Percentiles rank a stretch among this genome's conserved stretches.
Conservation (phyloP, 2,329 filamentous ascomycete genomes). For the Beauveria brongniartii region DNA sequence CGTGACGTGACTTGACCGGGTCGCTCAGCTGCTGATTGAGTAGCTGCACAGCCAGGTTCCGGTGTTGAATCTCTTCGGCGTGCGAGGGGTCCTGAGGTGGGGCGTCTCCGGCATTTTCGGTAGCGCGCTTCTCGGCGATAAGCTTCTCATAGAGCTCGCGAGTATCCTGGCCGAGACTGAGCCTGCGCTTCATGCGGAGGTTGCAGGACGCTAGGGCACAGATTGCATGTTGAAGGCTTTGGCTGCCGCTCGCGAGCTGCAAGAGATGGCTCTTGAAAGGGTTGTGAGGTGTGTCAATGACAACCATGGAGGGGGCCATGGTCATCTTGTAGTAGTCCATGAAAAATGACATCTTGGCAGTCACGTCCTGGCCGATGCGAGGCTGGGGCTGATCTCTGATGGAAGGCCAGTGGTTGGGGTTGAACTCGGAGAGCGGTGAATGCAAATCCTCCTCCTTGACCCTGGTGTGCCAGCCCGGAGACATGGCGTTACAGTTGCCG, state of each 20-base stretch:
- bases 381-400: slow-evolving; percentile 37
- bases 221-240: slow-evolving; percentile 84
- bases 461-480: slow-evolving; percentile 37
- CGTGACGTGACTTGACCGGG: slow-evolving; percentile 64
- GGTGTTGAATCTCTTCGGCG: slow-evolving; percentile 77
- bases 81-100: slow-evolving; percentile 55
- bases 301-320: slow-evolving; percentile 85
- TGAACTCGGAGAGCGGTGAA: slow-evolving; percentile 34
- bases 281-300: slow-evolving; percentile 78
- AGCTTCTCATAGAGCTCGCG: slow-evolving; percentile 41
- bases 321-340: slow-evolving; percentile 91
- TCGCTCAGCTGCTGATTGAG: slow-evolving; percentile 81
- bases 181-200: slow-evolving; percentile 71
- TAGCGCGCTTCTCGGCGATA: slow-evolving; percentile 36
- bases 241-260: slow-evolving; percentile 66
- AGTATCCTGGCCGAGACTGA: slow-evolving; percentile 51
- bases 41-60: slow-evolving; percentile 68
- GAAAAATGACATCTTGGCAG: slow-evolving; percentile 76
- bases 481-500: slow-evolving; percentile 39
- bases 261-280: slow-evolving; percentile 81
- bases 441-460: slow-evolving; percentile 38
- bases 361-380: slow-evolving; percentile 53
- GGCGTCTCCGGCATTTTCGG: slow-evolving; percentile 37
- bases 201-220: slow-evolving; percentile 86
- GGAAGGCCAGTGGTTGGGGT: slow-evolving; percentile 40